Percentiles rank a stretch among this genome's conserved stretches.
phyloP scores from a whole-genome alignment of 2,329 filamentous ascomycete genomes.

The Coniochaeta hoffmannii region DNA sequence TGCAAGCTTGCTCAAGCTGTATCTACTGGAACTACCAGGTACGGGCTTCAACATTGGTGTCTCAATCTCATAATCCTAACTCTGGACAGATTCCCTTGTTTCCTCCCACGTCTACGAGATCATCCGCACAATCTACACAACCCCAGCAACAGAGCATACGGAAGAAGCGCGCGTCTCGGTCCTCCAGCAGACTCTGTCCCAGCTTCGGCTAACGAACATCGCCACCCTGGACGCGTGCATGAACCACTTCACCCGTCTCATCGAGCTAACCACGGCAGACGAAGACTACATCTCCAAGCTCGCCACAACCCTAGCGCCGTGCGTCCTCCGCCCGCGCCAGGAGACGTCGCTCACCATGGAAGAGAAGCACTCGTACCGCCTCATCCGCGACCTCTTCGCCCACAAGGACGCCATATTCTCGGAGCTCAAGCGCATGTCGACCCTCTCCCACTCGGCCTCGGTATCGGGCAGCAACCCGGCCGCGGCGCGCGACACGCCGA shows the following conservation, averaged over 20 bases:
- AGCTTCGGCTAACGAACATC: slow-evolving; percentile 93
- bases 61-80: slow-evolving; percentile 16
- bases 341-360: slow-evolving; percentile 92
- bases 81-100: slow-evolving; percentile 75
- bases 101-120: slow-evolving; percentile 99
- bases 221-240: slow-evolving; percentile 97
- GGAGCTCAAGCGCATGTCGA: slow-evolving; percentile 85
- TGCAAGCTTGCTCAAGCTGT: slow-evolving; percentile 86
- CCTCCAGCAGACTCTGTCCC: slow-evolving; percentile 89
- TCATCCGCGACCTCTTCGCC: slow-evolving; percentile 84
- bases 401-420: slow-evolving; percentile 95
- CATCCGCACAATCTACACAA: slow-evolving; percentile 91
- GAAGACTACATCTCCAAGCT: slow-evolving; percentile 74
- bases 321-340: slow-evolving; percentile 76
- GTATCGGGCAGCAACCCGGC: slow-evolving; percentile 16
- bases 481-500: neutral
- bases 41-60: slow-evolving; percentile 25
- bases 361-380: slow-evolving; percentile 84
- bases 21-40: slow-evolving; percentile 91
- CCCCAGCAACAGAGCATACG: slow-evolving; percentile 66
- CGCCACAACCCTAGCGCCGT: slow-evolving; percentile 70
- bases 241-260: slow-evolving; percentile 94
- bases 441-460: slow-evolving; percentile 58
- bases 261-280: slow-evolving; percentile 93
- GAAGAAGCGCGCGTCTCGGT: slow-evolving; percentile 80